These are phyloP conservation scores for Aurantiochytrium sp. DNA, from an alignment of 108 stramenopile species.

Conservation along the genomic window DNA sequence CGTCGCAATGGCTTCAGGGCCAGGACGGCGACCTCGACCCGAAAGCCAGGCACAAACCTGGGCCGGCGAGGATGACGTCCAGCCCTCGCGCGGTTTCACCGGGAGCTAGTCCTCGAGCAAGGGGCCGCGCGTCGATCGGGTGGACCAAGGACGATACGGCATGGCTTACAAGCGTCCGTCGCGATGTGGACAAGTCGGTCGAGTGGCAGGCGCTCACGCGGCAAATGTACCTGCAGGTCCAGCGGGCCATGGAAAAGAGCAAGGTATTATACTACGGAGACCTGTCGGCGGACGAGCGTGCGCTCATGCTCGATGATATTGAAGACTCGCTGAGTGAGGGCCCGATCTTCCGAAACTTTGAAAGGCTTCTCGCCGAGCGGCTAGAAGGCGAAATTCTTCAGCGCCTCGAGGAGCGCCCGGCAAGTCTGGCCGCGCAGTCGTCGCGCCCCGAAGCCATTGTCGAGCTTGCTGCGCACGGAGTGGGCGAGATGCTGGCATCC, in stretches of 20 bases:
- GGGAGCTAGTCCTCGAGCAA: no score
- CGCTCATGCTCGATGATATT: slow-evolving; percentile 28
- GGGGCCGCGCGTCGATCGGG: no score
- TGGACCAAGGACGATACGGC: not conserved
- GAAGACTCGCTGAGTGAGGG: not conserved
- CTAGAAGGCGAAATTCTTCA: not conserved
- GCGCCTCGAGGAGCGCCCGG: not conserved
- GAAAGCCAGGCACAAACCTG: no score
- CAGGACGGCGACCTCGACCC: no score
- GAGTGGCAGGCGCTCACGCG: slow-evolving; percentile 21
- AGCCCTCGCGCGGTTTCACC: no score
- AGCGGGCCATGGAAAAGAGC: not conserved
- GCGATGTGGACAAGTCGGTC: not conserved
- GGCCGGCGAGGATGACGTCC: no score
- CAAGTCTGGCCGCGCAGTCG: not conserved
- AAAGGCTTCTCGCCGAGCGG: not conserved
- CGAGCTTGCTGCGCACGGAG: not conserved
- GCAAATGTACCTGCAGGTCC: not conserved
- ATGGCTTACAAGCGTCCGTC: not conserved
- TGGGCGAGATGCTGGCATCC: not conserved
- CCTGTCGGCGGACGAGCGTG: not conserved
- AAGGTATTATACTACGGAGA: not conserved
- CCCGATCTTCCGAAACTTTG: not conserved
- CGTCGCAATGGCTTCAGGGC: no score
- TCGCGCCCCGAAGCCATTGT: not conserved